Evolutionary conservation across 257 asterid genomes (phyloP), one percentile per base, ranked within the genome.

Genomic region (Parsonsia alboflavescens): DNA sequence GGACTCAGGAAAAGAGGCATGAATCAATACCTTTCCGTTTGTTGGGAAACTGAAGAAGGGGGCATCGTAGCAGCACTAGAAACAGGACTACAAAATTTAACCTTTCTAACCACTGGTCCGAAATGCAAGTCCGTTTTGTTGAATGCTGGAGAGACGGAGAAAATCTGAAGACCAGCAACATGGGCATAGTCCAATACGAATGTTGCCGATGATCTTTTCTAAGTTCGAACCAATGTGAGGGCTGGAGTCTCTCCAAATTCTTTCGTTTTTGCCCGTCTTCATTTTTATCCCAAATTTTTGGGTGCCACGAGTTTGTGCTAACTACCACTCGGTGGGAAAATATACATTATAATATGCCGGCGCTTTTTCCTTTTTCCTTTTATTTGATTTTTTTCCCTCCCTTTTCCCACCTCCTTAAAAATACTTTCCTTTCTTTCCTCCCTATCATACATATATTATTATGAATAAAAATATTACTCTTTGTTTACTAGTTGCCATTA

Each of bases 81-180:
- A 12, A 48, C 26, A 12, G 45, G 54, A 57, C 13, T 42, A 13
- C 36, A 54, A 19, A 56, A 30, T 44, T 53, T 13, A 7, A 28
- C 61, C 26, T 61, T 77, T 41, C 57, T 73, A 42, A 54, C 39
- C 62, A 24, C 24, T 48, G 58, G 73, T 41, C 19, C 22, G 28
- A 58, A 0, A 21, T 12, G 17, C 11, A 49, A 33, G 5, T 59
- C 6, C 1, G 10, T 63, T 64, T 64, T 39, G 49, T 64, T 19
- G 49, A 64, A 33, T 9, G 67, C 19, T 52, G 76, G 12, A 24
- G 73, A 21, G 30, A 61, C 44, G 15, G 76, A 63, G 72, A 28
- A 52, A 41, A 46, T 12, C 49, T 63, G 73, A 71, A 70, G 61
- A 42, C 68, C 71, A 52, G 41, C 30, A n/a, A 71, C 49, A 19